Evolutionary conservation across 2,329 filamentous ascomycete species (phyloP), one percentile per base, ranked within the genome.

Genomic region (Cercospora zeae-maydis): DNA sequence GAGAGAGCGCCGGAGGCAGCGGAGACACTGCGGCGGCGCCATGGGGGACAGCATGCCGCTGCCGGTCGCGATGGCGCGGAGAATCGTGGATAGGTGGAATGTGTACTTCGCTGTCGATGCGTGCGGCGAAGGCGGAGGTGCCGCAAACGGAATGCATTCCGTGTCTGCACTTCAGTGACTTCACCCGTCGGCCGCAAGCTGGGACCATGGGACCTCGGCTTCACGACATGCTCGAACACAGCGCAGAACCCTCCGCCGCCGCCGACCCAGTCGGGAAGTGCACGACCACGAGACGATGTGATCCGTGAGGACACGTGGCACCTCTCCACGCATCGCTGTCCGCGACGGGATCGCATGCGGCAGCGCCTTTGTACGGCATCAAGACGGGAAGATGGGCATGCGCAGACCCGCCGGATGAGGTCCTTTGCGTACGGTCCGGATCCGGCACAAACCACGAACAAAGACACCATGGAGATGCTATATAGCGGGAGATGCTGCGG

Each of bases 11-110:
- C 62, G 55, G 2, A 73, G 63, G 47, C 71, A 73, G 62, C 70
- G 69, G 51, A 69, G 60, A 42, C 71, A 73, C 61, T 70, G 55
- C 8, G 69, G 55, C 21, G 69, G 64, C 39, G 72, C 58, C 72
- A 74, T 73, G 54, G 36, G 21, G 21, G 58, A 21, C 3, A 10
- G 58, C 62, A 61, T 61, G 58, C 24, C 27, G 47, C 24, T 52
- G 47, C 47, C 24, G 47, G 1, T 14, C 30, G 47, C 47, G 16
- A 31, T 37, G 4, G 13, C 39, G 33, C 31, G 55, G 30, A 13
- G 42, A 10, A 21, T 3, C 24, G 55, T 27, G 16, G 24, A 34
- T 19, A n/a, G 24, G 24, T 30, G 56, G 37, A 47, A 49, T 58
- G 37, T 49, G 39, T 31, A n/a, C 37, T 19, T 31, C 31, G 37